Evolutionary conservation across 2,329 filamentous ascomycete species (phyloP), one percentile per base, ranked within the genome.

Genomic region (Diaporthe sp.): DNA sequence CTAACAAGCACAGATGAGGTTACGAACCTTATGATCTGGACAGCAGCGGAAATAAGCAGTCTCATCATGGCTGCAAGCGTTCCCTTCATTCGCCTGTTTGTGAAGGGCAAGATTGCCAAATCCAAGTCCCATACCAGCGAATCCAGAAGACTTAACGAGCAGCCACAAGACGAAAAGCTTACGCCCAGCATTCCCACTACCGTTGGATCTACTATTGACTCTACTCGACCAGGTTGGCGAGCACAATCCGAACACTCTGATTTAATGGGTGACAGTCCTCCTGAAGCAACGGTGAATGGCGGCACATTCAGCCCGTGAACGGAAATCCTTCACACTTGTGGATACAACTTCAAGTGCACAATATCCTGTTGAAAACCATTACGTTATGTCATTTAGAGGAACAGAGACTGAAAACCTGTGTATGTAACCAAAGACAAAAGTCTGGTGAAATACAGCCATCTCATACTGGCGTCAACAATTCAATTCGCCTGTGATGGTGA

Each of bases 11-110:
- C 45, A 67, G 61, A 67, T 4, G 61, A 67, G 22, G 30, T 52
- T 12, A 22, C 3, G 13, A 52, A 52, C 30, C 61, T 67, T 15
- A 8, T 52, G 17, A 52, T 67, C 8, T 67, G 61, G 61, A 19
- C 61, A 38, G 30, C 61, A 3, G 61, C 61, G 8, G 61, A 67
- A 13, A 35, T 67, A 13, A 17, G 13, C 22, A 19, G 12, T 13
- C 61, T 67, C 30, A 52, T 38, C 15, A 67, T 67, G 61, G 61
- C 61, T 38, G 61, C 61, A 12, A 52, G 61, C 30, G 61, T 67
- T 30, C 61, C 61, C 28, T 67, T 67, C 45, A 67, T 67, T 12
- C 61, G 61, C 45, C 25, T 52, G 12, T 67, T 67, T 4, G 61
- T 67, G 61, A 52, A 38, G 15, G 22, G 22, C 30, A 67, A 52